Evolutionary conservation across 2,329 filamentous ascomycete genomes (phyloP).

Genomic region (Chaetomium sp.): DNA sequence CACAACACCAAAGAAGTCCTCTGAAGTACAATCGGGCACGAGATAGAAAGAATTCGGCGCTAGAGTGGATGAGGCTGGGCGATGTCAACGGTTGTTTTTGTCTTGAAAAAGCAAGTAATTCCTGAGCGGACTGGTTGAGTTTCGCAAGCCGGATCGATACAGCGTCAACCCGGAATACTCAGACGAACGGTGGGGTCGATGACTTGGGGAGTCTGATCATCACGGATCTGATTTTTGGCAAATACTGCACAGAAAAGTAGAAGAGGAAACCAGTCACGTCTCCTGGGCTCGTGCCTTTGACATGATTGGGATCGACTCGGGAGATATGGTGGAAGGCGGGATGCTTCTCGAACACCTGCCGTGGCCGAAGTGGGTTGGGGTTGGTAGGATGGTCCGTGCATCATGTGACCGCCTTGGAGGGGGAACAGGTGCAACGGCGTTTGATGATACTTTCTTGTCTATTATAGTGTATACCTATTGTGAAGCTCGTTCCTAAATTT

Average conservation of each 20-base stretch:
- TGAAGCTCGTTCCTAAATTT: too few species aligned
- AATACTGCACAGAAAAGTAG: too few species aligned
- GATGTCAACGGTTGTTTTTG: neutral
- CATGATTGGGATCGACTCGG: conserved; percentile 8
- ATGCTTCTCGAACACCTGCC: conserved; percentile 2
- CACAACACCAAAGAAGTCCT: neutral
- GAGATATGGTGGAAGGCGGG: conserved; percentile 1
- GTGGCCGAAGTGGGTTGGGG: neutral
- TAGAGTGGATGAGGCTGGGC: neutral
- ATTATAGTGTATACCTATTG: too few species aligned
- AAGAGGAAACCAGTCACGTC: neutral
- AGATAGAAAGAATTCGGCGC: neutral
- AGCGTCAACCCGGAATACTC: too few species aligned
- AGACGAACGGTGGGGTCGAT: too few species aligned
- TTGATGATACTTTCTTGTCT: neutral
- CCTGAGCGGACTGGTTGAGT: too few species aligned
- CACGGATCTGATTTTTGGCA: too few species aligned
- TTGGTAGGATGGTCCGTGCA: conserved; percentile 4
- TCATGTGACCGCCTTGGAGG: conserved; percentile 7
- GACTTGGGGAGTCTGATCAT: too few species aligned
- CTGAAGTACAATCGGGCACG: neutral
- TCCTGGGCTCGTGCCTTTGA: neutral
- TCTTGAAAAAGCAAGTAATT: neutral
- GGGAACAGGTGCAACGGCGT: neutral
- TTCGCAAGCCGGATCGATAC: too few species aligned